Evolutionary conservation across 1,284 basidiomycete genomes (phyloP).

Genomic region (Ceratobasidium sp.): DNA sequence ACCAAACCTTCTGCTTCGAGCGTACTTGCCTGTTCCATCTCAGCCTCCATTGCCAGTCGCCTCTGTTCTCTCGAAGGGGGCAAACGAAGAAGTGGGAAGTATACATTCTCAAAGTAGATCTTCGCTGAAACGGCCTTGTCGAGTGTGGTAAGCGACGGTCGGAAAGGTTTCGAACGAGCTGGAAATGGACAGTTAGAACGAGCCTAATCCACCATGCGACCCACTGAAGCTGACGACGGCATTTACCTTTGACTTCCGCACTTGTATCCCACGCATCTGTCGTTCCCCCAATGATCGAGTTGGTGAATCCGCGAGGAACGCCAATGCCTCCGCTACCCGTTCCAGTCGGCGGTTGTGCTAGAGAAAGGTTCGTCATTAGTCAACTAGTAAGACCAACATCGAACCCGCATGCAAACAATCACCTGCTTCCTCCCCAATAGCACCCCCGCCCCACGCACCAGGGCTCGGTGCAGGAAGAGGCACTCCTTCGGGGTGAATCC

Average conservation of each 20-base stretch:
- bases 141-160: constrained; percentile 85
- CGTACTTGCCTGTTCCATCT: constrained; percentile 78
- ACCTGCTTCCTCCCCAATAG: constrained; percentile 1
- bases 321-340: constrained; percentile 27
- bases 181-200: constrained; percentile 44
- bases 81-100: constrained; percentile 88
- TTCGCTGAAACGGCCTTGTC: constrained; percentile 92
- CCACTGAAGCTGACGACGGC: not conserved
- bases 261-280: constrained; percentile 15
- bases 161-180: constrained; percentile 63
- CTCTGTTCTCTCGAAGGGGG: constrained; percentile 85
- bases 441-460: not conserved
- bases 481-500: constrained; percentile 8
- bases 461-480: constrained; percentile 8
- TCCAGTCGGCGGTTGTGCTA: no score
- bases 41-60: constrained; percentile 82
- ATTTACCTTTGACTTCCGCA: not conserved
- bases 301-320: constrained; percentile 15
- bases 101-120: constrained; percentile 96
- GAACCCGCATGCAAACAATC: not conserved
- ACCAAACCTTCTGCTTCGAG: constrained; percentile 61
- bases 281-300: constrained; percentile 21
- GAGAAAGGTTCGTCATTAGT: not conserved
- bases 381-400: not conserved
- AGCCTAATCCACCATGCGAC: not conserved